Base-by-base conservation (phyloP, 805 yeast genomes). In the Debaryomyces prosopidis region DNA sequence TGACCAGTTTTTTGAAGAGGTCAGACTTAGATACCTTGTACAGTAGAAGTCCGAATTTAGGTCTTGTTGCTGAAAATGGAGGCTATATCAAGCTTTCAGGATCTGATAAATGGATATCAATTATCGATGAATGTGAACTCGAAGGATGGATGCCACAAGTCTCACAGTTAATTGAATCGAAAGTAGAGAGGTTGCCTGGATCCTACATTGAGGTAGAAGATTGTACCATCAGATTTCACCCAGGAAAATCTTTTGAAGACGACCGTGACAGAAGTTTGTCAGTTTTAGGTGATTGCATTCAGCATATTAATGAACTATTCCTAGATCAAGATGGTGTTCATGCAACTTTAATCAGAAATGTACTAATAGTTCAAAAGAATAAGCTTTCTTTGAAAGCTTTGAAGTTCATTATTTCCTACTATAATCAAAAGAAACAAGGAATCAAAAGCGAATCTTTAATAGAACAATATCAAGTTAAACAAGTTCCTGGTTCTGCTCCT, bases 31-130 rank as follows among this genome's bases (percentile, higher is more conserved):
- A 85, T 49, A 73, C 87, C 44, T 67, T 81, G 43, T 90, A 84
- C 66, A 74, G 85, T 15, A 77, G 89, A 52, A 76, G 82, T 3
- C 80, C 85, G 1, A 80, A 80, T 34, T 58, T 91, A 26, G 97
- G 97, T 0, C 70, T 92, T 42, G 82, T 92, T 50, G 96, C 97
- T 1, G 98, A 91, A 63, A 84, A 85, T 59, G 98, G 98, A 31
- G 95, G 89, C 0, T 89, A 79, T 56, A 75, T 92, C 28, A 83
- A 79, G 60, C 57, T 81, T 15, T 76, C 77, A 12, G 75, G 79
- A 16, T 52, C 69, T 20, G 64, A 71, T 12, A 65, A 71, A 10
- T 89, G 96, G 96, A 65, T 77, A 39, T 75, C 85, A 1, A 71
- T 85, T 17, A 80, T 81, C 26, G 79, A 80, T 46, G 80, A 80